Evolutionary conservation across 257 asterid genomes (phyloP), one percentile per base, ranked within the genome.

Genomic region (Solanum microdontum): DNA sequence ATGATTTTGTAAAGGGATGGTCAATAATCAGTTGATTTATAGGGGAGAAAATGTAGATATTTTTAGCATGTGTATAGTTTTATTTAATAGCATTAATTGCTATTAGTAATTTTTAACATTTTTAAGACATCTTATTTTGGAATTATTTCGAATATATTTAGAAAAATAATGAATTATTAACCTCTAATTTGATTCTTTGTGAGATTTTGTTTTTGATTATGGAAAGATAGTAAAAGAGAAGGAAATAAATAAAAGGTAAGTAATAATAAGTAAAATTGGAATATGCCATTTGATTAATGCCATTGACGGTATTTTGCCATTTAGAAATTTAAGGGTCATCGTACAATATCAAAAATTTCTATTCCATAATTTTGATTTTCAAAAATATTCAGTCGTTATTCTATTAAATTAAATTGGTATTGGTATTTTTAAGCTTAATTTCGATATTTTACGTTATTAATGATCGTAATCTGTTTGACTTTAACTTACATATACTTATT

Each of bases 331-430:
- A n/a, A n/a, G 3, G 62, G 23, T 51, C 10, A 51, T 51, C n/a
- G 8, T 2, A 51, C 0, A 0, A 0, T 51, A 51, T 51, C 0
- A 1, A 45, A 45, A 45, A 48, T 5, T 48, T 48, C 0, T 3
- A 6, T 12, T 68, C 21, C 2, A 12, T 68, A 68, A 68, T 13
- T 66, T 14, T 28, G 2, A 28, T 28, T 69, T 69, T 13, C 0
- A 13, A 28, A 69, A 28, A 69, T 13, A 69, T 28, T 13, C 0
- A 13, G 2, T 13, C 1, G 33, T 69, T 69, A 28, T 14, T 28
- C 8, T 28, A 69, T 28, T 28, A 69, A 28, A 69, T 12, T 68
- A 55, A 17, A 55, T 17, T 51, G 10, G 30, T 28, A 28, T 28
- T 28, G 30, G 30, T 28, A 17, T 6, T 17, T 55, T 17, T 2